These are phyloP conservation scores for Penicillium sp. DNA, from an alignment of 2,329 filamentous ascomycete genomes.

Conservation along the genomic window DNA sequence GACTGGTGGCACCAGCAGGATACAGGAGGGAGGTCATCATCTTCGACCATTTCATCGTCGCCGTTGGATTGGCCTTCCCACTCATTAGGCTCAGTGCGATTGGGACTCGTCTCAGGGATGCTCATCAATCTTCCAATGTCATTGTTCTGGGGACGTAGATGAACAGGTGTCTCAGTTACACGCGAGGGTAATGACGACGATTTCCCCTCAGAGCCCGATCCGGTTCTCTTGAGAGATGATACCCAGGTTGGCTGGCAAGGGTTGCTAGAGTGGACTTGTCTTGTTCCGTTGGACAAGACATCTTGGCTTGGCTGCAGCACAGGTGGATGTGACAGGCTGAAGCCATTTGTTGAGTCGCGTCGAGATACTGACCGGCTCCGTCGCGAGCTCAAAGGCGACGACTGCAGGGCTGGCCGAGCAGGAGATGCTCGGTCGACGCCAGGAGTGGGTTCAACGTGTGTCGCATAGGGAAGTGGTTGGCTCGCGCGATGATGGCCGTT, in stretches of 20 bases:
- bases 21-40: conserved; percentile 36
- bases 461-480: conserved; percentile 1
- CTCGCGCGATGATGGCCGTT: conserved; percentile 6
- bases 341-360: conserved; percentile 1
- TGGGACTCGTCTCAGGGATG: conserved; percentile 39
- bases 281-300: conserved; percentile 6
- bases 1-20: conserved; percentile 13
- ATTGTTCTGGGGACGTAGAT: conserved; percentile 19
- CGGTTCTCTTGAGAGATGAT: conserved; percentile 6
- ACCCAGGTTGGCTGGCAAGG: conserved; percentile 1
- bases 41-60: conserved; percentile 29
- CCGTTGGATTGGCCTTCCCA: conserved; percentile 23
- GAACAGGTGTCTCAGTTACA: conserved; percentile 39
- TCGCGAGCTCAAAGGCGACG: conserved; percentile 23
- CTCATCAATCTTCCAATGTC: conserved; percentile 32
- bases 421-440: conserved; percentile 17
- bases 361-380: conserved; percentile 5
- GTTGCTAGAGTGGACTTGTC: conserved; percentile 16
- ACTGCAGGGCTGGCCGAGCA: conserved; percentile 15
- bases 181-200: conserved; percentile 38
- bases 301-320: conserved; percentile 5
- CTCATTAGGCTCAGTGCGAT: conserved; percentile 20
- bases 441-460: conserved; percentile 8
- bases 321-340: conserved; percentile 2
- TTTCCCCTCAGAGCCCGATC: conserved; percentile 22